Evolutionary conservation across 371 early-diverging fungal genomes (phyloP).

Genomic region (Saksenaea oblongispora): DNA sequence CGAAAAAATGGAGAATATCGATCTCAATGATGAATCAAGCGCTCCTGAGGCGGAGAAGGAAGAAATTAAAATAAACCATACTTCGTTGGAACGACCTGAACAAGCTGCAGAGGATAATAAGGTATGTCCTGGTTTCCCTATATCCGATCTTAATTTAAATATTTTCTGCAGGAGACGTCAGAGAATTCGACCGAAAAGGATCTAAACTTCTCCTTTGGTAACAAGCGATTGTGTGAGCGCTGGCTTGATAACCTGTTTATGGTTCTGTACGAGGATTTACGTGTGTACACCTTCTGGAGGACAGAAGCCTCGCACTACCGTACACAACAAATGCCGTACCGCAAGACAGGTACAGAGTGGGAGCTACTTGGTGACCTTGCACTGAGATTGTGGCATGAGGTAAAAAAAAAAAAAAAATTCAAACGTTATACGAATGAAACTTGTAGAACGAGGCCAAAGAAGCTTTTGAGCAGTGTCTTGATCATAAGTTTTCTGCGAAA

Average conservation of each 20-base stretch:
- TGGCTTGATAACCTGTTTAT: conserved; percentile 98
- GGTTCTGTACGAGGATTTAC: conserved; percentile 95
- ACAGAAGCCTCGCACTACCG: conserved; percentile 70
- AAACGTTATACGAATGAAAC: background rate
- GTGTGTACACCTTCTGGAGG: conserved; percentile 89
- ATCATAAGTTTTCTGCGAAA: conserved; percentile 88
- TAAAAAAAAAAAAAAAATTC: conserved; percentile 12
- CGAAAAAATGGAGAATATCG: conserved; percentile 37
- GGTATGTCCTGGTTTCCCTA: conserved; percentile 8
- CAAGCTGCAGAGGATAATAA: conserved; percentile 48
- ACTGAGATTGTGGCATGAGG: conserved; percentile 80
- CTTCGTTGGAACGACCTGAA: conserved; percentile 37
- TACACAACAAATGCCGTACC: conserved; percentile 76
- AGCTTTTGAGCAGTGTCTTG: conserved; percentile 85
- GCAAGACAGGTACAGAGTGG: conserved; percentile 95
- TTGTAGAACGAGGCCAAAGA: conserved; percentile 82
- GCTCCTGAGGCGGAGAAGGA: conserved; percentile 4
- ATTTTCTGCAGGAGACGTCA: conserved; percentile 11
- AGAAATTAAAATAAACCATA: conserved; percentile 19
- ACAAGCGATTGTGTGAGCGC: conserved; percentile 96
- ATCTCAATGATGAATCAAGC: conserved; percentile 26
- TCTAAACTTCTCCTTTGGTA: conserved; percentile 68
- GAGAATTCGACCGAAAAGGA: conserved; percentile 24
- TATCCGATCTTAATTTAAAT: background rate
- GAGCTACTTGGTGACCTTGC: conserved; percentile 94